Conservation (phyloP, 768 basidiomycete species). For the Lentinula sp. region DNA sequence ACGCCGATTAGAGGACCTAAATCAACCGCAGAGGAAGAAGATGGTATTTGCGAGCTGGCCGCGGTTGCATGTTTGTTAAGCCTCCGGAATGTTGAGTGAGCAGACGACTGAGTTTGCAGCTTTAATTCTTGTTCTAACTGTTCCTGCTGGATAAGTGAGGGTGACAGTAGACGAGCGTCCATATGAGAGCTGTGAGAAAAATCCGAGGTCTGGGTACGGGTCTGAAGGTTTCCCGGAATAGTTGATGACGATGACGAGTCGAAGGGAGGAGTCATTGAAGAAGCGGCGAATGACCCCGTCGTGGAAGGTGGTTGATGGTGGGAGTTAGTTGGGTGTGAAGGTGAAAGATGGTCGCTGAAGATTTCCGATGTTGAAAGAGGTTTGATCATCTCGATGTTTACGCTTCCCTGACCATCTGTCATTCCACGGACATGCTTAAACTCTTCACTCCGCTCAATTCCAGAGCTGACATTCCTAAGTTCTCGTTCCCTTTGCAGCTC, state of each 20-base stretch:
- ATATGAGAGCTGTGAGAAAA: background rate
- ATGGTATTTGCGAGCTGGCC: too few species aligned
- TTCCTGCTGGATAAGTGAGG: background rate
- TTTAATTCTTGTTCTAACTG: background rate
- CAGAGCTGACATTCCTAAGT: background rate
- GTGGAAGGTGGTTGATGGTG: background rate
- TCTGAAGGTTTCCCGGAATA: background rate
- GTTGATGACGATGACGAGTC: too few species aligned
- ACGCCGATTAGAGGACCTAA: conserved; percentile 61
- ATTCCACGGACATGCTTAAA: too few species aligned
- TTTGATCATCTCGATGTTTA: background rate
- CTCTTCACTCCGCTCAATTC: background rate
- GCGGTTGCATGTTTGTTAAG: background rate
- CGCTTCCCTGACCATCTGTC: background rate
- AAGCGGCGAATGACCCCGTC: too few species aligned
- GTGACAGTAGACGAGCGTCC: background rate
- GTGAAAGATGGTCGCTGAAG: background rate
- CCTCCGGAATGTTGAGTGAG: background rate
- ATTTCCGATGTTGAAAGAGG: background rate
- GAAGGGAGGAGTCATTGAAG: too few species aligned
- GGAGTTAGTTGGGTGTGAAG: background rate
- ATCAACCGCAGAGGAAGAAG: conserved; percentile 23
- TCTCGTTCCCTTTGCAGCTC: conserved; percentile 2
- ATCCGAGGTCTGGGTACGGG: background rate
- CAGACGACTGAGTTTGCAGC: background rate